Percentiles rank a stretch among this genome's conserved stretches.
phyloP scores from a whole-genome alignment of 192 early-diverging fungal species.

The Chytriomyces sp. region DNA sequence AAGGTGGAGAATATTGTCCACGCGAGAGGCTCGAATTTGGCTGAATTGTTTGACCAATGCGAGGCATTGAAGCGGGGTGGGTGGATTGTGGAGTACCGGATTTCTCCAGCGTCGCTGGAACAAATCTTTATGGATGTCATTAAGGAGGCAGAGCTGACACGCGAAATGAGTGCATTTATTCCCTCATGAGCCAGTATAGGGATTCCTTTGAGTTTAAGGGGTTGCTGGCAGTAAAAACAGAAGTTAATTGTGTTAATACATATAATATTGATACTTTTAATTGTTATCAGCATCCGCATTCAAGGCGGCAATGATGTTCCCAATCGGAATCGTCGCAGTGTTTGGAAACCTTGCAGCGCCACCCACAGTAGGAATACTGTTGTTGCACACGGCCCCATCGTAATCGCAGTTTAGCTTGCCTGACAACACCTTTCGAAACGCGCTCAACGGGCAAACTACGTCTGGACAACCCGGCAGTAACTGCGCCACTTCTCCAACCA shows the following conservation, averaged over 20 bases:
- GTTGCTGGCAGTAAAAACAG: no score
- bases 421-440: constrained; percentile 21
- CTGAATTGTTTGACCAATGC: constrained; percentile 19
- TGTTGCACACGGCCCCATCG: constrained; percentile 38
- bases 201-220: no score
- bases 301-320: not conserved
- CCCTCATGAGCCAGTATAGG: no score
- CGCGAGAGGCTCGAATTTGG: not conserved
- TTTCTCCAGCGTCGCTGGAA: constrained; percentile 26
- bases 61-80: not conserved
- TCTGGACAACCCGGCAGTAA: constrained; percentile 34
- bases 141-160: not conserved
- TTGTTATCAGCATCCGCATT: not conserved
- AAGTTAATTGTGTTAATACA: no score
- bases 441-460: constrained; percentile 10
- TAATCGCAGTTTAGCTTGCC: constrained; percentile 43
- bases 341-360: constrained; percentile 18
- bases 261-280: not conserved
- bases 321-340: not conserved
- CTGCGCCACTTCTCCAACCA: constrained; percentile 33
- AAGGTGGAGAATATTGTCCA: not conserved
- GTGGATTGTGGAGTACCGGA: constrained; percentile 10
- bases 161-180: no score
- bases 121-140: constrained; percentile 26
- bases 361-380: constrained; percentile 19